Evolutionary conservation across 129 eudicot species (phyloP), one percentile per base, ranked within the genome.

Genomic region (Centaurea solstitialis): DNA sequence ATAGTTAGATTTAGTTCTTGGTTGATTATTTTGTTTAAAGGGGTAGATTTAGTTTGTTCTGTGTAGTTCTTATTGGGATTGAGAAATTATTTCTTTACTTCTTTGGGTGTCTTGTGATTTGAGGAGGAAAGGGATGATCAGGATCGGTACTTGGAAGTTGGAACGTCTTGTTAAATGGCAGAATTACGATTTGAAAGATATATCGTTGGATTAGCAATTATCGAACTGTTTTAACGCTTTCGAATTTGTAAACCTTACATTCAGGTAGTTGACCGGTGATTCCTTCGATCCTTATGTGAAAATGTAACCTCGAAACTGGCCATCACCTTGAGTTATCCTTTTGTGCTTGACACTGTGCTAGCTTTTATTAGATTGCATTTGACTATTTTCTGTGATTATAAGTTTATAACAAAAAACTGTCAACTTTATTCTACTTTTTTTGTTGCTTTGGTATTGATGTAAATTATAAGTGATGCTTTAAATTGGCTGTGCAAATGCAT

Each of bases 41-140:
- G 78, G 43, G 33, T 11, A 9, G 50, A 18, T 75, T 33, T 59
- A 75, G 35, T 30, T 35, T 8, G 33, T 8, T 57, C 20, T 6
- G 9, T 0, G 23, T 65, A 64, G 40, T 40, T 77, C 17, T 66
- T 59, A n/a, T 18, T 24, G 53, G 5, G 21, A 59, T 61, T 74
- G 15, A 6, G 30, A 37, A 33, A 13, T 26, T 20, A 15, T 70
- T 65, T 77, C 53, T 41, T 66, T 39, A 66, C 28, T 40, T 41
- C 5, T 66, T 66, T 77, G 65, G 73, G 24, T 67, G 73, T 77
- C n/a, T 39, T 77, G 62, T 65, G 57, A 40, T 39, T 39, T 7
- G 43, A 65, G 23, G 73, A 64, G 21, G 53, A 61, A 24, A 72
- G 28, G 61, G 20, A n/a, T 39, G 61, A 66, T 15, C 66, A 65